Percentiles rank a stretch among this genome's conserved stretches.
These are phyloP conservation scores for Xerocomellus dryophilus DNA, from an alignment of 768 basidiomycete species.

Conservation along the genomic window DNA sequence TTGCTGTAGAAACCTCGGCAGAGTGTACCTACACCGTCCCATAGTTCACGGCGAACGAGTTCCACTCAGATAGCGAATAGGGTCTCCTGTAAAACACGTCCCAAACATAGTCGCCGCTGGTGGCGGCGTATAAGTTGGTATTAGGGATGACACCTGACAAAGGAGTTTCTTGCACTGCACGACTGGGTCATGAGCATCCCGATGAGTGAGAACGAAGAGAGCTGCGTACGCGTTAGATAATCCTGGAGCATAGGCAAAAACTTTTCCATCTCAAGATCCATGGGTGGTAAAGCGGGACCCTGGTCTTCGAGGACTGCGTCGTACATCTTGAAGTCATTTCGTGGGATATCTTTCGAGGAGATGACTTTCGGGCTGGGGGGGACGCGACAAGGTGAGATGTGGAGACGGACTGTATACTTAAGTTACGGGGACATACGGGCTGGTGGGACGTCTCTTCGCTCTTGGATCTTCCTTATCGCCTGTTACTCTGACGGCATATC, in stretches of 20 bases:
- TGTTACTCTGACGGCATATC: conserved; percentile 47
- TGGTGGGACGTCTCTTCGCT: conserved; percentile 34
- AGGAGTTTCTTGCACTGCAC: conserved; percentile 28
- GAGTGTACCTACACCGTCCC: conserved; percentile 56
- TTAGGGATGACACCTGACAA: conserved; percentile 8
- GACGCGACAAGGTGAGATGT: neutral
- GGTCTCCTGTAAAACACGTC: conserved; percentile 79
- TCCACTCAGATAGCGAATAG: conserved; percentile 57
- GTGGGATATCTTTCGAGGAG: conserved; percentile 47
- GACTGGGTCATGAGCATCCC: neutral
- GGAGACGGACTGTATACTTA: neutral
- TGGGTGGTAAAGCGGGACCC: conserved; percentile 26
- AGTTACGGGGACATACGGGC: conserved; percentile 37
- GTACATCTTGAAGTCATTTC: conserved; percentile 60
- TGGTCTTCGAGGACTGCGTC: conserved; percentile 58
- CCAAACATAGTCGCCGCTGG: conserved; percentile 71
- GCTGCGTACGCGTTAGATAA: conserved; percentile 57
- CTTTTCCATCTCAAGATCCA: conserved; percentile 68
- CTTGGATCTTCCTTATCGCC: conserved; percentile 4
- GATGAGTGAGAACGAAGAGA: neutral
- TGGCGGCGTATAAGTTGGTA: neutral
- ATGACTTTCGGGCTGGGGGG: conserved; percentile 51
- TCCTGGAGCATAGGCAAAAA: conserved; percentile 76
- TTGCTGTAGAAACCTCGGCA: neutral
- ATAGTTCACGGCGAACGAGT: conserved; percentile 50